Conservation (phyloP, 805 yeast species). For the Yarrowia sp. region DNA sequence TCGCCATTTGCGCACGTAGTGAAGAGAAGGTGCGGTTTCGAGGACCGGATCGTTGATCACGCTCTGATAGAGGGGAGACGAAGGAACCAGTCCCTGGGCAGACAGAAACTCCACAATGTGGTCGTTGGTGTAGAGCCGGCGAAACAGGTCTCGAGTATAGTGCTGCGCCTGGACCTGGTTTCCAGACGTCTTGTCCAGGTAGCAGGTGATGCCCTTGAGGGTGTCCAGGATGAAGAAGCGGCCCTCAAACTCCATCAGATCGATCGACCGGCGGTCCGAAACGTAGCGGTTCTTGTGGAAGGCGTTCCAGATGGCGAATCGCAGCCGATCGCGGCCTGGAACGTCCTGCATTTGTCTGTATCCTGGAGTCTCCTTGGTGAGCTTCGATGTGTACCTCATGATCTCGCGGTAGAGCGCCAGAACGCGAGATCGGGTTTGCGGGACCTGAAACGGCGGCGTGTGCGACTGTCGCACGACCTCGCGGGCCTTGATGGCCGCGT, state of each 20-base stretch:
- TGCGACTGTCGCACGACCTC: conserved; percentile 10
- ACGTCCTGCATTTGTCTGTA: neutral
- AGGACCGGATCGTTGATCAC: neutral
- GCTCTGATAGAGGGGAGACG: neutral
- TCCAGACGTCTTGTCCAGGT: neutral
- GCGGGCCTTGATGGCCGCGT: neutral
- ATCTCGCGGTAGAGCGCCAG: neutral
- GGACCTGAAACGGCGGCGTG: neutral
- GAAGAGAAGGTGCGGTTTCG: neutral
- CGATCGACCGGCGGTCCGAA: neutral
- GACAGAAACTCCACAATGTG: neutral
- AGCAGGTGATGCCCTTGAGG: neutral
- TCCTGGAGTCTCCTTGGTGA: neutral
- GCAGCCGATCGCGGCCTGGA: neutral
- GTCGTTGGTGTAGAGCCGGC: neutral
- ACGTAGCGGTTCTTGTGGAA: conserved; percentile 11
- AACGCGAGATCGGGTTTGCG: neutral
- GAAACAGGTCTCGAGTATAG: neutral
- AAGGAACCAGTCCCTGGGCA: neutral
- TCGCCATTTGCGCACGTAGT: neutral
- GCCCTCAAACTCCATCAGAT: neutral
- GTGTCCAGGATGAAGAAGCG: neutral
- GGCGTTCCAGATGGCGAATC: conserved; percentile 20
- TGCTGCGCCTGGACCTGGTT: neutral
- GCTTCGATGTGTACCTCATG: neutral